phyloP scores from a whole-genome alignment of 1,284 basidiomycete genomes.

The Stygiomarasmius scandens region DNA sequence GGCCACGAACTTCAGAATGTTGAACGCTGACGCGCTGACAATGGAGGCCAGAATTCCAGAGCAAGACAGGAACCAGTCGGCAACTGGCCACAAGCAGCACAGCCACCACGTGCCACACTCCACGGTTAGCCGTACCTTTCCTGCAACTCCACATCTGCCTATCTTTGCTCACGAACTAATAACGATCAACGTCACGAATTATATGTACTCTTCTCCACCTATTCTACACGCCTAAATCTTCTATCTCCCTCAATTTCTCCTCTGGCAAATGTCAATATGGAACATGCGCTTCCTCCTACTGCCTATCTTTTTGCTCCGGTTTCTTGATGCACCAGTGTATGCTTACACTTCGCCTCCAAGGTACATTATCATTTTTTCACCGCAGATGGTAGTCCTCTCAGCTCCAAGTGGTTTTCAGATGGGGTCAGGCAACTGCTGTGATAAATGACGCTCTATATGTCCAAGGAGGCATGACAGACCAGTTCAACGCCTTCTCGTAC shows the following conservation, averaged over 20 bases:
- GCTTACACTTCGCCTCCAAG: slow-evolving; percentile 27
- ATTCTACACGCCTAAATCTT: not conserved
- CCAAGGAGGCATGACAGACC: slow-evolving; percentile 80
- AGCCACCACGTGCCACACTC: not conserved
- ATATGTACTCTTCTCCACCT: not conserved
- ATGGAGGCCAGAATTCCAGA: too few relatives aligned
- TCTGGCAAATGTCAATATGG: slow-evolving; percentile 1
- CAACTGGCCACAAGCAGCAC: not conserved
- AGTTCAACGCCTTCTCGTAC: slow-evolving; percentile 69
- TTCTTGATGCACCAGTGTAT: slow-evolving; percentile 7
- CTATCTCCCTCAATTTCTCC: not conserved
- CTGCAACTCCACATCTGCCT: not conserved
- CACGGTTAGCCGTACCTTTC: not conserved
- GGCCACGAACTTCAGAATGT: too few relatives aligned
- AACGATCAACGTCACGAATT: slow-evolving; percentile 12
- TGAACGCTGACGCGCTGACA: too few relatives aligned
- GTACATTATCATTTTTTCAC: slow-evolving; percentile 16
- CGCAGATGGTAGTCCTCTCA: too few relatives aligned
- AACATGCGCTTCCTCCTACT: not conserved
- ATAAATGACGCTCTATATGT: slow-evolving; percentile 67
- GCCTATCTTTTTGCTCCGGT: not conserved
- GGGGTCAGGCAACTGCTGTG: slow-evolving; percentile 75
- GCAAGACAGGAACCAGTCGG: not conserved
- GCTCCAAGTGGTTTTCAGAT: slow-evolving; percentile 47
- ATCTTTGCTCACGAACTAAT: slow-evolving; percentile 5